phyloP scores from a whole-genome alignment of 2,329 filamentous ascomycete genomes.

The Arachnopeziza araneosa region DNA sequence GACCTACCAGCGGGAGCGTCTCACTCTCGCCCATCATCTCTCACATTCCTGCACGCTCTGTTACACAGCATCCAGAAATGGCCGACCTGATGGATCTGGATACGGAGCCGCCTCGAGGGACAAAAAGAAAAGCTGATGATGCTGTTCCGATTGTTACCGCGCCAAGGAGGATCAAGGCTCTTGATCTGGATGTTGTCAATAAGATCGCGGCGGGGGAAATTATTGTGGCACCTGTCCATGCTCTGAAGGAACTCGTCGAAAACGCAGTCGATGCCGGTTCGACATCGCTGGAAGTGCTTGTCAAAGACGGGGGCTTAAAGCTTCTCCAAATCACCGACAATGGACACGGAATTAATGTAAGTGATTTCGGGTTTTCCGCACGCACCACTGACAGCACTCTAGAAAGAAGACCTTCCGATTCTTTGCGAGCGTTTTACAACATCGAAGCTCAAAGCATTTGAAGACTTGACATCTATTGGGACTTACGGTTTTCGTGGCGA shows the following conservation, averaged over 20 bases:
- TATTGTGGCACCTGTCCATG: conserved; percentile 93
- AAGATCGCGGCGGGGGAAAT: conserved; percentile 98
- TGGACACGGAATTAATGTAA: conserved; percentile 86
- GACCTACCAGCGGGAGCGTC: no score
- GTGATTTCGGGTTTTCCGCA: conserved; percentile 20
- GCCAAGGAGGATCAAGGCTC: conserved; percentile 55
- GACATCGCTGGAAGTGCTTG: conserved; percentile 81
- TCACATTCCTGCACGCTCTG: no score
- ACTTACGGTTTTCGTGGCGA: conserved; percentile 99
- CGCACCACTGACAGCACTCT: neutral
- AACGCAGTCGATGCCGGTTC: conserved; percentile 97
- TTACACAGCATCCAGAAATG: conserved; percentile 13
- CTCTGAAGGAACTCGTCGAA: conserved; percentile 92
- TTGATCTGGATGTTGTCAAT: conserved; percentile 91
- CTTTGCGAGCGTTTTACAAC: conserved; percentile 96
- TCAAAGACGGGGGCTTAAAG: conserved; percentile 94
- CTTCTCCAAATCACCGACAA: conserved; percentile 96
- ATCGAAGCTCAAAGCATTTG: conserved; percentile 89
- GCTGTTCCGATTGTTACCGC: conserved; percentile 32
- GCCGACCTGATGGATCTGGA: conserved; percentile 40
- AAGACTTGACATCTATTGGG: conserved; percentile 82
- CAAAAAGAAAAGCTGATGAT: conserved; percentile 46
- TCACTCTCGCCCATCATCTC: no score
- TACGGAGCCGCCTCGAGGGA: conserved; percentile 25
- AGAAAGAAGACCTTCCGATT: conserved; percentile 89